Evolutionary conservation across 768 basidiomycete species (phyloP).

Genomic region (Russula sp.): DNA sequence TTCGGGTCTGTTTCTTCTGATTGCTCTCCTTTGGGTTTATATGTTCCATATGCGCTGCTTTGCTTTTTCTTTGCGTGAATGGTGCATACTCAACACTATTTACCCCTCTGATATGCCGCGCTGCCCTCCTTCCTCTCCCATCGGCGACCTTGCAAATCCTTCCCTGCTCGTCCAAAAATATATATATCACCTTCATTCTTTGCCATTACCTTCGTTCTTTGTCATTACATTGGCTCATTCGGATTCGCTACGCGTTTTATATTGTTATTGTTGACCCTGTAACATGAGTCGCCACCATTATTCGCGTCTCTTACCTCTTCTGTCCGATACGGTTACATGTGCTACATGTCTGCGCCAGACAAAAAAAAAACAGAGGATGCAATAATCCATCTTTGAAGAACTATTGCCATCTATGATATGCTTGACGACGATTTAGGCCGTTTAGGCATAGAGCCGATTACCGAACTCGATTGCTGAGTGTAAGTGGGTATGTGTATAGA

Average conservation of each 20-base stretch:
- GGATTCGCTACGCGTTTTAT: slow-evolving; percentile 22
- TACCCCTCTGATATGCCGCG: slow-evolving; percentile 1
- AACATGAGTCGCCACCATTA: slow-evolving; percentile 13
- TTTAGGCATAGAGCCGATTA: too few species aligned
- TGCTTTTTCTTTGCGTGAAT: not conserved
- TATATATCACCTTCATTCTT: slow-evolving; percentile 5
- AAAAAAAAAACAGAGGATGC: slow-evolving; percentile 6
- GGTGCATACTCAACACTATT: slow-evolving; percentile 9
- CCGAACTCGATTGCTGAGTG: not conserved
- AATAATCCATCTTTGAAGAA: not conserved
- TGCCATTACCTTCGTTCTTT: not conserved
- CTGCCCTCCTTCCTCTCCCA: not conserved
- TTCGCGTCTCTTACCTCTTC: not conserved
- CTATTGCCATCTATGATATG: not conserved
- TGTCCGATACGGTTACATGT: not conserved
- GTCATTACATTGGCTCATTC: slow-evolving; percentile 3
- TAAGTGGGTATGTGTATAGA: not conserved
- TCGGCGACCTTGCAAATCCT: slow-evolving; percentile 3
- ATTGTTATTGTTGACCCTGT: slow-evolving; percentile 27
- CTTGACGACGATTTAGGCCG: not conserved
- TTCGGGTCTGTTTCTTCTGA: not conserved
- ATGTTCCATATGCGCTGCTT: slow-evolving; percentile 10
- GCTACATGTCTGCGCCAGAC: not conserved
- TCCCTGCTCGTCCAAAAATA: not conserved
- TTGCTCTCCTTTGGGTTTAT: slow-evolving; percentile 17